Evolutionary conservation across 2,329 filamentous ascomycete genomes (phyloP).

Genomic region (Xylaria arbuscula): DNA sequence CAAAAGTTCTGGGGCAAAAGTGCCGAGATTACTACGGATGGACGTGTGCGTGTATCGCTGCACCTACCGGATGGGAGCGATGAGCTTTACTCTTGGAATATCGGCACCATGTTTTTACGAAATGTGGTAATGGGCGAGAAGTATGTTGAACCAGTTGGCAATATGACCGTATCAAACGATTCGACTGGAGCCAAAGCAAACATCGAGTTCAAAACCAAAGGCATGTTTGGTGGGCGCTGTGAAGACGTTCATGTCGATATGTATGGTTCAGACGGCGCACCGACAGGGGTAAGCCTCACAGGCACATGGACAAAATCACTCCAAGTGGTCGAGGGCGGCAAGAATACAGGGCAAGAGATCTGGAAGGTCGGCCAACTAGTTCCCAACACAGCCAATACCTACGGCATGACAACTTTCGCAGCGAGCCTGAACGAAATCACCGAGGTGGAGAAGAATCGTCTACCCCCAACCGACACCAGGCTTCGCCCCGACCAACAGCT

Average conservation of each 20-base stretch:
- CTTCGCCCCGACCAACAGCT: constrained; percentile 89
- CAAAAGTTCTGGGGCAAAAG: constrained; percentile 99
- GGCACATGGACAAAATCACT: constrained; percentile 89
- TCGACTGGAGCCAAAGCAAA: constrained; percentile 83
- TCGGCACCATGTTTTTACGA: constrained; percentile 89
- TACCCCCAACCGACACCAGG: constrained; percentile 85
- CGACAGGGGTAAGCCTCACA: constrained; percentile 73
- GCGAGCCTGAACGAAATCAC: constrained; percentile 91
- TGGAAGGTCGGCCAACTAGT: constrained; percentile 86
- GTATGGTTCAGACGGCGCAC: constrained; percentile 72
- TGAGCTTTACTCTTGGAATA: constrained; percentile 88
- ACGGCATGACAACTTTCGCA: constrained; percentile 89
- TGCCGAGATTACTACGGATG: constrained; percentile 92
- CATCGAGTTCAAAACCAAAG: constrained; percentile 92
- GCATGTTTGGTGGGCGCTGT: constrained; percentile 95
- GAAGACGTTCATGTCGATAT: constrained; percentile 88
- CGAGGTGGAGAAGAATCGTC: constrained; percentile 74
- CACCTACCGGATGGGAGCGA: constrained; percentile 72
- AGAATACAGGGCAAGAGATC: constrained; percentile 69
- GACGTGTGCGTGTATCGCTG: constrained; percentile 81
- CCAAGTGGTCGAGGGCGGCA: constrained; percentile 71
- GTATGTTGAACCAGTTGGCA: constrained; percentile 94
- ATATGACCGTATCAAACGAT: constrained; percentile 87
- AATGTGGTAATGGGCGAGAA: constrained; percentile 99
- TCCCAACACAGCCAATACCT: constrained; percentile 80